Percentiles rank a stretch among this genome's conserved stretches.
Conservation (phyloP, 345 rosid genomes). For the Sisymbrium irio region DNA sequence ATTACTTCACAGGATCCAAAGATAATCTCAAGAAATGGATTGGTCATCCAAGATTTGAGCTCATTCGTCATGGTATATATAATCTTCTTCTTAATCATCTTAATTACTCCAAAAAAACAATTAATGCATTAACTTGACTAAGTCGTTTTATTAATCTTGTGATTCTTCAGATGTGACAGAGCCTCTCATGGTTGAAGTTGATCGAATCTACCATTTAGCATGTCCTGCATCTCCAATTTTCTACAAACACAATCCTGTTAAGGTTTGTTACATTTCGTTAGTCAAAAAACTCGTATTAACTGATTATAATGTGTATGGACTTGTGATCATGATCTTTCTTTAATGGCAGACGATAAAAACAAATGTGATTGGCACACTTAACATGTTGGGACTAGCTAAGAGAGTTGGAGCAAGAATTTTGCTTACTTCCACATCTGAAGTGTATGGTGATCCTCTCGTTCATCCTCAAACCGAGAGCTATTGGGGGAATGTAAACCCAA, state of each 20-base stretch:
- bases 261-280: slow-evolving; percentile 46
- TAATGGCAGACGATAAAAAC: slow-evolving; percentile 71
- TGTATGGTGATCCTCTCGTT: slow-evolving; percentile 87
- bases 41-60: slow-evolving; percentile 95
- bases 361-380: slow-evolving; percentile 80
- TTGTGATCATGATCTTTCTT: background rate
- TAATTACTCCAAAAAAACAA: background rate
- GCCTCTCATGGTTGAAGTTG: slow-evolving; percentile 79
- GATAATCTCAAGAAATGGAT: slow-evolving; percentile 87
- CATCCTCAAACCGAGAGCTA: slow-evolving; percentile 91
- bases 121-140: background rate
- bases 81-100: slow-evolving; percentile 12
- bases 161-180: slow-evolving; percentile 65
- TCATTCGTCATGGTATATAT: slow-evolving; percentile 94
- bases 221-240: slow-evolving; percentile 98
- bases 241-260: slow-evolving; percentile 89
- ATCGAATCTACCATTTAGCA: slow-evolving; percentile 93
- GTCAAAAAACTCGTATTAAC: background rate
- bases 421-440: slow-evolving; percentile 95
- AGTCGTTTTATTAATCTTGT: background rate
- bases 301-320: background rate
- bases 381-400: slow-evolving; percentile 90
- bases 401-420: slow-evolving; percentile 91
- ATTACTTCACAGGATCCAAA: slow-evolving; percentile 90
- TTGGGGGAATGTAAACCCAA: slow-evolving; percentile 98